Conservation (phyloP, 192 early-diverging fungal species). For the Endogone sp. region DNA sequence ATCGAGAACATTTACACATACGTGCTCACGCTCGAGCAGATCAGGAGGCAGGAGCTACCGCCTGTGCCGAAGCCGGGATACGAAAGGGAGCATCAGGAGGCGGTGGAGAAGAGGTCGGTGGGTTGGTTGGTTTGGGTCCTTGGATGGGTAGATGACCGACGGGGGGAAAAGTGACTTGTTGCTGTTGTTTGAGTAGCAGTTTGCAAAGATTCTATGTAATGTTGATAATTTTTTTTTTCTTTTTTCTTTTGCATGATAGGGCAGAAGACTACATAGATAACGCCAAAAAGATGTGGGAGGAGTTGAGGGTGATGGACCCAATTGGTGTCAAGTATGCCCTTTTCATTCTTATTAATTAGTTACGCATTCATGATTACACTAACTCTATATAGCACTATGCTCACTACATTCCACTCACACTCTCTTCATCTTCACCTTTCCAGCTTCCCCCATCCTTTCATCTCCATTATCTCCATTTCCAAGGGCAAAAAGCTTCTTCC, state of each 20-base stretch:
- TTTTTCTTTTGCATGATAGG: slow-evolving; percentile 12
- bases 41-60: slow-evolving; percentile 66
- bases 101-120: slow-evolving; percentile 35
- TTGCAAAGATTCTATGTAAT: no score
- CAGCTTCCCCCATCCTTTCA: slow-evolving; percentile 84
- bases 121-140: no score
- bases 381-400: no score
- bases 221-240: background rate
- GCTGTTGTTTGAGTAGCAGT: no score
- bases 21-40: slow-evolving; percentile 80
- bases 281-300: slow-evolving; percentile 56
- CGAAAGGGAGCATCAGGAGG: slow-evolving; percentile 46
- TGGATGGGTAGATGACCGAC: no score
- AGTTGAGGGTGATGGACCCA: slow-evolving; percentile 54
- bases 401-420: no score
- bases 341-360: background rate
- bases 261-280: slow-evolving; percentile 43
- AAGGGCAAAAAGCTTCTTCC: slow-evolving; percentile 92
- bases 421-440: no score
- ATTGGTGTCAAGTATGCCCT: slow-evolving; percentile 56
- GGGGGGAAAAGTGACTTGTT: no score
- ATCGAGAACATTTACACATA: slow-evolving; percentile 79
- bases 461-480: slow-evolving; percentile 72
- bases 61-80: slow-evolving; percentile 42
- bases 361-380: background rate